Base-by-base conservation (phyloP, 768 basidiomycete species). In the Pisolithus marmoratus region DNA sequence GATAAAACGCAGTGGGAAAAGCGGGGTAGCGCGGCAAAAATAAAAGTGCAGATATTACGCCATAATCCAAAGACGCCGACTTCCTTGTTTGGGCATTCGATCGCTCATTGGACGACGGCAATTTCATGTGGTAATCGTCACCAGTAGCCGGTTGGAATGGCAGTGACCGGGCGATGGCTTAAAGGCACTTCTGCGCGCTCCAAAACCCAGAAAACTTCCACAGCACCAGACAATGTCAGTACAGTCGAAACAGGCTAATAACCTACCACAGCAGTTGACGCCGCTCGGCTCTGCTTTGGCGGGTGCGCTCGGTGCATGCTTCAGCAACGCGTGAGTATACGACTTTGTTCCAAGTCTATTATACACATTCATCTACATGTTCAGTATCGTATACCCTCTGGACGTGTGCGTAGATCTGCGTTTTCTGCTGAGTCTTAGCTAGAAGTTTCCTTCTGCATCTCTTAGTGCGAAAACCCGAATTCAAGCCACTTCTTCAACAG, bases 241-340 rank as follows among this genome's bases (percentile, higher is more conserved):
- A 49, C 69, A 74, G 54, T 67, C 74, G 2, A 63, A 64, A 42
- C 81, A 84, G 31, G 74, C 77, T 22, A 79, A 83, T 26, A 79
- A 83, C 61, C 80, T 81, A n/a, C 70, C 76, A 11, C 76, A 82
- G 49, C 71, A 76, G 61, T 74, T 96, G 34, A 93, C 93, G 0
- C 89, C 94, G 0, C 84, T 94, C 59, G 93, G 88, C 2, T 82
- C 87, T 55, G 95, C 95, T 1, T 74, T 97, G 50, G 91, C 92
- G 41, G 94, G 95, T 4, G 95, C 95, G 8, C 76, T 97, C 17
- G 92, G 94, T 44, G 94, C 88, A 23, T 93, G 94, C 64, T 91
- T 96, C 69, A 86, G 87, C 56, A 91, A 90, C 60, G 91, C 93
- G 90, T 94, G 69, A 67, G 93, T 81, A 23, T 24, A 0, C 9